These are phyloP conservation scores for Fusarium sp. DNA, from an alignment of 2,329 filamentous ascomycete species.

Conservation along the genomic window DNA sequence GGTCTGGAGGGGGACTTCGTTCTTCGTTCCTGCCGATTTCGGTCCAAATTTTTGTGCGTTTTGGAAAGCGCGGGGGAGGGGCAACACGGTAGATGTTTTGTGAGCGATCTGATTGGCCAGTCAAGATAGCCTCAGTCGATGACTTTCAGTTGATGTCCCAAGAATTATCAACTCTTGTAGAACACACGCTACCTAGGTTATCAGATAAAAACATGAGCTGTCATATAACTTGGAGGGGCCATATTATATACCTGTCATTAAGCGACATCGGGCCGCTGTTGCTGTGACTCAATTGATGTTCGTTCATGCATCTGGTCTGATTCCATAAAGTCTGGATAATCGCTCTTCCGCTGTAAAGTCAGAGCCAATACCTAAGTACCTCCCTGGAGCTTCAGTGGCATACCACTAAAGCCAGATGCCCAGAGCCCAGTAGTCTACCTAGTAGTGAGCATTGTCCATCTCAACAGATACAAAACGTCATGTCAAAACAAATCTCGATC, in stretches of 20 bases:
- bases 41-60: constrained; percentile 20
- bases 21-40: constrained; percentile 20
- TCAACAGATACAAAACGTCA: constrained; percentile 9
- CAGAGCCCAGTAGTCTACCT: background rate
- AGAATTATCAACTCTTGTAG: background rate
- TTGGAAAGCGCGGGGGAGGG: constrained; percentile 17
- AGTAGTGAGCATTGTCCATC: background rate
- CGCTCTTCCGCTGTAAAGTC: constrained; percentile 14
- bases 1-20: background rate
- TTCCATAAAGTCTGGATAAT: constrained; percentile 30
- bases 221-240: background rate
- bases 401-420: background rate
- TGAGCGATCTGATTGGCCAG: constrained; percentile 5
- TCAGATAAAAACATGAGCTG: background rate
- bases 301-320: background rate
- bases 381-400: background rate
- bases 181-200: background rate
- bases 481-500: background rate
- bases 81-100: constrained; percentile 9
- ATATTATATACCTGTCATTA: background rate
- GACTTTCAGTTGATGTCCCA: background rate
- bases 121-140: background rate
- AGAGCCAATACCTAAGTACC: background rate
- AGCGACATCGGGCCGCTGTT: constrained; percentile 22
- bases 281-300: constrained; percentile 22